These are phyloP conservation scores for Inonotus hispidus DNA, from an alignment of 1,284 basidiomycete genomes.

Conservation along the genomic window DNA sequence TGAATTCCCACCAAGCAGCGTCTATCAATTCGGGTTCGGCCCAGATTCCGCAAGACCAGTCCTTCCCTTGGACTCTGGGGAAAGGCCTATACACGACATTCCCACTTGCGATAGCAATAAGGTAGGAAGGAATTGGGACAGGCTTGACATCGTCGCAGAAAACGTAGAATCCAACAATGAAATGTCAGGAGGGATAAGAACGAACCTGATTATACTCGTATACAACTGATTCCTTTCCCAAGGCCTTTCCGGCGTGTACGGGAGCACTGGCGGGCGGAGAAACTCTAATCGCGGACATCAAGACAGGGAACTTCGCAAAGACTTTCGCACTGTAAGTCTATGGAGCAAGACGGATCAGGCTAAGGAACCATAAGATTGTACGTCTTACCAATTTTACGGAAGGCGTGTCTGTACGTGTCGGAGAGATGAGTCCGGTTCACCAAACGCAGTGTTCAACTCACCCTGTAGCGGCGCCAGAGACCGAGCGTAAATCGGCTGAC, in stretches of 20 bases:
- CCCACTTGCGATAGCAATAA: conserved; percentile 83
- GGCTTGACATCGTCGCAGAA: conserved; percentile 42
- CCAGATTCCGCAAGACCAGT: conserved; percentile 84
- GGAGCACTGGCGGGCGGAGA: conserved; percentile 66
- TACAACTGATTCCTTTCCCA: conserved; percentile 65
- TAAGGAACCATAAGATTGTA: conserved; percentile 15
- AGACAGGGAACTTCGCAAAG: conserved; percentile 69
- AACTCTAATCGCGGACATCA: conserved; percentile 76
- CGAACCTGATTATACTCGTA: conserved; percentile 65
- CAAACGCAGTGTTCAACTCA: conserved; percentile 21
- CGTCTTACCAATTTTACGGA: conserved; percentile 65
- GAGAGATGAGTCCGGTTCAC: background rate
- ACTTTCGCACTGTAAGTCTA: conserved; percentile 80
- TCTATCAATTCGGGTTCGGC: conserved; percentile 83
- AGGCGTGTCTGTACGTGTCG: conserved; percentile 51
- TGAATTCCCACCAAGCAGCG: conserved; percentile 82
- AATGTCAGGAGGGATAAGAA: background rate
- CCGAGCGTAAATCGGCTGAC: conserved; percentile 90
- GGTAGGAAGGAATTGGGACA: conserved; percentile 79
- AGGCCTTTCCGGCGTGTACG: conserved; percentile 57
- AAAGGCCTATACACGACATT: conserved; percentile 76
- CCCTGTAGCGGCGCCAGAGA: conserved; percentile 80
- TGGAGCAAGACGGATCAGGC: background rate
- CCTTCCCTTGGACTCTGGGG: conserved; percentile 50
- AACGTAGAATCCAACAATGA: background rate